These are phyloP conservation scores for Musa balbisiana DNA, from an alignment of 202 grass and related monocot genomes.

Conservation along the genomic window DNA sequence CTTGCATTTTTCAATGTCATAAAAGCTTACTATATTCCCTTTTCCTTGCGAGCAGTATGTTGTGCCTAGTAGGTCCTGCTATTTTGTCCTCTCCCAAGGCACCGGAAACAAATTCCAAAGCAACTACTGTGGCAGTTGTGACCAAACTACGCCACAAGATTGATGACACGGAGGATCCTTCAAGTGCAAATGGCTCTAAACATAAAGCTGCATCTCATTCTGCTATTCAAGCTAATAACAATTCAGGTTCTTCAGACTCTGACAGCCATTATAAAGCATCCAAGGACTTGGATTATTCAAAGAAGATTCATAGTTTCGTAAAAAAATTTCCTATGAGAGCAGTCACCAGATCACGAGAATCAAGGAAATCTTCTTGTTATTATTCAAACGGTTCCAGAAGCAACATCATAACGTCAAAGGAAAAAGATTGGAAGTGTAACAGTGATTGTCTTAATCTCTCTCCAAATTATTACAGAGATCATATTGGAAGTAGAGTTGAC, in stretches of 20 bases:
- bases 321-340: slow-evolving; percentile 25
- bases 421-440: slow-evolving; percentile 21
- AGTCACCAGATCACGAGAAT: slow-evolving; percentile 24
- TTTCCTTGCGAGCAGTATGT: background rate
- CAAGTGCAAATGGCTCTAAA: slow-evolving; percentile 19
- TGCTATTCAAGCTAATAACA: background rate
- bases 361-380: slow-evolving; percentile 27
- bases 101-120: slow-evolving; percentile 18
- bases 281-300: slow-evolving; percentile 35
- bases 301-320: slow-evolving; percentile 28
- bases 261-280: slow-evolving; percentile 49
- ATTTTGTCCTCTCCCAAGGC: slow-evolving; percentile 25
- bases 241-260: slow-evolving; percentile 31
- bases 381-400: slow-evolving; percentile 20
- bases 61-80: background rate
- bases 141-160: slow-evolving; percentile 10
- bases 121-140: slow-evolving; percentile 15
- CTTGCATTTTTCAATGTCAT: background rate
- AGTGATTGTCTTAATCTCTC: slow-evolving; percentile 24
- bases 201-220: slow-evolving; percentile 8
- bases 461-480: slow-evolving; percentile 25
- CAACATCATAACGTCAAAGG: slow-evolving; percentile 30
- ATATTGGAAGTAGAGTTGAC: slow-evolving; percentile 18
- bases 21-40: background rate
- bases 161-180: slow-evolving; percentile 26